Conservation (phyloP, 2,329 filamentous ascomycete species). For the Colletotrichum sidae region DNA sequence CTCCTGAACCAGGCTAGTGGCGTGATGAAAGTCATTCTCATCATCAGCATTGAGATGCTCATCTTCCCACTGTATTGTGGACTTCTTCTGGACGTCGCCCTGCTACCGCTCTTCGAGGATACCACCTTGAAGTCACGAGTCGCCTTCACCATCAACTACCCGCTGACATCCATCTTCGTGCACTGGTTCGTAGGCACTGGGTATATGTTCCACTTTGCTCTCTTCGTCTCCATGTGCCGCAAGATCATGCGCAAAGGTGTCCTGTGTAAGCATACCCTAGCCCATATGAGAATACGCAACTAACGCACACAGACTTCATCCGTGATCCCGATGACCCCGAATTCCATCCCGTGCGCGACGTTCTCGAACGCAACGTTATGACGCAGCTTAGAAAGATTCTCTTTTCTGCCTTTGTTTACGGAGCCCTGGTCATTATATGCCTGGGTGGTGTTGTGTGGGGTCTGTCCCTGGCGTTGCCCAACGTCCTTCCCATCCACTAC, state of each 20-base stretch:
- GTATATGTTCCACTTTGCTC: slow-evolving; percentile 99
- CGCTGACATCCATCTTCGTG: slow-evolving; percentile 92
- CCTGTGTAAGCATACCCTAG: slow-evolving; percentile 72
- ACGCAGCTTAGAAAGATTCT: slow-evolving; percentile 96
- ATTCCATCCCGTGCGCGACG: slow-evolving; percentile 96
- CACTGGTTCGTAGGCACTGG: slow-evolving; percentile 99
- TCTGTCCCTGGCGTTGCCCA: slow-evolving; percentile 74
- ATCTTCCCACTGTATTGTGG: slow-evolving; percentile 97
- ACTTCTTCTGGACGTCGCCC: slow-evolving; percentile 85
- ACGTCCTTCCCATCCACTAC: slow-evolving; percentile 91
- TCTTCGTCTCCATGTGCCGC: slow-evolving; percentile 98
- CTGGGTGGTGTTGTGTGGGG: slow-evolving; percentile 96
- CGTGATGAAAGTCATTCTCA: slow-evolving; percentile 96
- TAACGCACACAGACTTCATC: slow-evolving; percentile 79
- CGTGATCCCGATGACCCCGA: slow-evolving; percentile 97
- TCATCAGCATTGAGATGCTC: slow-evolving; percentile 99
- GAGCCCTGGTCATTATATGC: slow-evolving; percentile 90
- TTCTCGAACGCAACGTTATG: slow-evolving; percentile 90
- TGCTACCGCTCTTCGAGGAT: slow-evolving; percentile 88
- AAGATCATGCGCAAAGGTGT: slow-evolving; percentile 97
- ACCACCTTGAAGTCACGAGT: slow-evolving; percentile 83
- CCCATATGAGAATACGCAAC: neutral
- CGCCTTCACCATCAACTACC: slow-evolving; percentile 81
- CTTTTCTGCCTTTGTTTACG: slow-evolving; percentile 96
- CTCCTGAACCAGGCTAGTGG: slow-evolving; percentile 92